phyloP scores from a whole-genome alignment of 345 rosid species.

The Eucalyptus regnans region DNA sequence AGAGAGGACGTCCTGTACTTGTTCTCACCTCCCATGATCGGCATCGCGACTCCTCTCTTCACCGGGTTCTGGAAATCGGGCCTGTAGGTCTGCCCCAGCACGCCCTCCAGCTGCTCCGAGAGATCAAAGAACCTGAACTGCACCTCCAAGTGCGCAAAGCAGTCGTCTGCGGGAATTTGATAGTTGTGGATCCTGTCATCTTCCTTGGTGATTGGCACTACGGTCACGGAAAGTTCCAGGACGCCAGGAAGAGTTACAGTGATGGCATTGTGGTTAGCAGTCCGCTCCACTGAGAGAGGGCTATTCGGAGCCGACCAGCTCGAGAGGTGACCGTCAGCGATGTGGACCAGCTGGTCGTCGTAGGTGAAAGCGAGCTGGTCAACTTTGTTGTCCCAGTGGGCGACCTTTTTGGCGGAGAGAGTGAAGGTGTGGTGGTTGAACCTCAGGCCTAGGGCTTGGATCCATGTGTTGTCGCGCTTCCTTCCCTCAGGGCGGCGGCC shows the following conservation, averaged over 20 bases:
- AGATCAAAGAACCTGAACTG: slow-evolving; percentile 2
- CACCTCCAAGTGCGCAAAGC: slow-evolving; percentile 8
- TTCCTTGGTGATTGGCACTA: background rate
- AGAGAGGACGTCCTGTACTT: slow-evolving; percentile 3
- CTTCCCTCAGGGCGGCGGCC: background rate
- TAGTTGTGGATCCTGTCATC: slow-evolving; percentile 4
- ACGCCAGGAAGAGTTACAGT: background rate
- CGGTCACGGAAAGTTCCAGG: background rate
- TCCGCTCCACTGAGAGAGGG: background rate
- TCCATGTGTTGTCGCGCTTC: slow-evolving; percentile 8
- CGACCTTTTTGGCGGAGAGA: background rate
- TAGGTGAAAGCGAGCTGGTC: slow-evolving; percentile 3
- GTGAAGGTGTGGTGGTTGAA: slow-evolving; percentile 1
- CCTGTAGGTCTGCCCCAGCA: slow-evolving; percentile 2
- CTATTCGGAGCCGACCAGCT: background rate
- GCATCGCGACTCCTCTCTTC: slow-evolving; percentile 5
- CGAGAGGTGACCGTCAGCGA: background rate
- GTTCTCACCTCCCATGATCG: slow-evolving; percentile 5
- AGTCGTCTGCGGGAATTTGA: background rate
- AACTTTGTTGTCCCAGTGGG: background rate
- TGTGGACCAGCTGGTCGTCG: background rate
- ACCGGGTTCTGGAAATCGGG: background rate
- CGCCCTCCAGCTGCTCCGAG: background rate
- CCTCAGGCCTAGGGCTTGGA: slow-evolving; percentile 4
- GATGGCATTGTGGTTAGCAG: background rate